These are phyloP conservation scores for Metschnikowia similis DNA, from an alignment of 805 yeast genomes.

Conservation along the genomic window DNA sequence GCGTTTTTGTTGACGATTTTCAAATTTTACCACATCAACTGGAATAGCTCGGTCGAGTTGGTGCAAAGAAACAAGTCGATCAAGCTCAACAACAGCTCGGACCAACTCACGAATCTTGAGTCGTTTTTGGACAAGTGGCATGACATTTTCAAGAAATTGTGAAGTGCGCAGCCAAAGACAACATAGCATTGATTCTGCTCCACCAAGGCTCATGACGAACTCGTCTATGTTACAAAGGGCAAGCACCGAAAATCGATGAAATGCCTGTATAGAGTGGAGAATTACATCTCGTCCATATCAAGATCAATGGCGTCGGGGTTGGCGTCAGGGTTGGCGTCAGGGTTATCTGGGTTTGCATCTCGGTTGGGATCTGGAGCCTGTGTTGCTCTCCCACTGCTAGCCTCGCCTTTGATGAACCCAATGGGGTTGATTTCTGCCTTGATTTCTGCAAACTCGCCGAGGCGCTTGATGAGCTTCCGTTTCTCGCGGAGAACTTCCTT, in stretches of 20 bases:
- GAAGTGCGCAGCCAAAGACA: slow-evolving; percentile 1
- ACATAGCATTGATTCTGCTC: neutral
- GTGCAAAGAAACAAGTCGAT: slow-evolving; percentile 32
- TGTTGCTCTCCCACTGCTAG: slow-evolving; percentile 9
- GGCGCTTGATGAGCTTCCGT: slow-evolving; percentile 33
- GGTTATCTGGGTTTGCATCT: too few species aligned
- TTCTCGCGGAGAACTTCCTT: slow-evolving; percentile 69
- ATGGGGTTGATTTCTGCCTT: slow-evolving; percentile 28
- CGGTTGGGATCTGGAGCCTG: too few species aligned
- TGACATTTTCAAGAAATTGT: slow-evolving; percentile 23
- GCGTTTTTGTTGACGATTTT: slow-evolving; percentile 31
- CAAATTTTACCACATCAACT: slow-evolving; percentile 39
- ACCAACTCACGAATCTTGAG: slow-evolving; percentile 30
- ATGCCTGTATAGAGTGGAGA: too few species aligned
- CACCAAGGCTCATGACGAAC: neutral
- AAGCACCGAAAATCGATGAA: neutral
- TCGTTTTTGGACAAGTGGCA: slow-evolving; percentile 39
- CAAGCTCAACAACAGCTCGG: slow-evolving; percentile 32
- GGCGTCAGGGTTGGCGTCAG: neutral
- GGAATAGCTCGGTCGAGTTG: slow-evolving; percentile 35
- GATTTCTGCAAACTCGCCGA: slow-evolving; percentile 10
- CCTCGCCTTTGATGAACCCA: slow-evolving; percentile 45
- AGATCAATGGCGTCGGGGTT: slow-evolving; percentile 64
- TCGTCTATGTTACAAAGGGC: too few species aligned
- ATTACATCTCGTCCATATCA: slow-evolving; percentile 38